Conservation (phyloP, 2,329 filamentous ascomycete species). For the Ceratocystis alfenasii region DNA sequence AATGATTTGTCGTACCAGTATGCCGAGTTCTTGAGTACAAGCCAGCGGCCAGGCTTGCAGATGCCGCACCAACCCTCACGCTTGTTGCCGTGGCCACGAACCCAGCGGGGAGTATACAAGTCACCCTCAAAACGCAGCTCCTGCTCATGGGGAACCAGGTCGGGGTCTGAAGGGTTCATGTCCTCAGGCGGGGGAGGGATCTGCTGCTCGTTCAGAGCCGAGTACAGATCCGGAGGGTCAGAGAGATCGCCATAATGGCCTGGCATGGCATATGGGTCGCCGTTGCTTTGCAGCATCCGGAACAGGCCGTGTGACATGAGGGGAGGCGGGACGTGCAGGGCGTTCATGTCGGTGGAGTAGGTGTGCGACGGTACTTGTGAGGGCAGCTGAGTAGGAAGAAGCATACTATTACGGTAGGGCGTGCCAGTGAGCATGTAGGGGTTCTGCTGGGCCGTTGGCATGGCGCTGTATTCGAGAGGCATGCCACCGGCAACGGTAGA, state of each 20-base stretch:
- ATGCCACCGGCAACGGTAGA: constrained; percentile 37
- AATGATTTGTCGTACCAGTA: constrained; percentile 94
- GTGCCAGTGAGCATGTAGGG: constrained; percentile 44
- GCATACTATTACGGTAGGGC: constrained; percentile 47
- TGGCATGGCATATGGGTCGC: constrained; percentile 53
- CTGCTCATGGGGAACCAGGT: constrained; percentile 66
- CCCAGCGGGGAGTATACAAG: constrained; percentile 72
- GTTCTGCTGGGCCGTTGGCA: constrained; percentile 44
- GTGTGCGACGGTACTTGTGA: constrained; percentile 31
- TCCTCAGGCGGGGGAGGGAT: constrained; percentile 64
- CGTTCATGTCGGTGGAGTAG: constrained; percentile 33
- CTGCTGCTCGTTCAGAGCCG: constrained; percentile 61
- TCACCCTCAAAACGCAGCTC: constrained; percentile 69
- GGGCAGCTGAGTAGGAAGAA: constrained; percentile 38
- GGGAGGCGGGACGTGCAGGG: constrained; percentile 43
- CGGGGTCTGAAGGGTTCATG: constrained; percentile 67
- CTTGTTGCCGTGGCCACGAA: constrained; percentile 75
- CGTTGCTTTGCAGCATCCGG: constrained; percentile 63
- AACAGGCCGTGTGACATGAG: constrained; percentile 61
- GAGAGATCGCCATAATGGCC: constrained; percentile 62
- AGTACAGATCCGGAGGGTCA: constrained; percentile 65
- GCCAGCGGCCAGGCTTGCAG: constrained; percentile 75
- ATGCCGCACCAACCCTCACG: constrained; percentile 83
- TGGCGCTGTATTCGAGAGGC: constrained; percentile 43
- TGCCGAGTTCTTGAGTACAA: constrained; percentile 78